Conservation (phyloP, 148 eudicot species). For the Euryodendron excelsum region DNA sequence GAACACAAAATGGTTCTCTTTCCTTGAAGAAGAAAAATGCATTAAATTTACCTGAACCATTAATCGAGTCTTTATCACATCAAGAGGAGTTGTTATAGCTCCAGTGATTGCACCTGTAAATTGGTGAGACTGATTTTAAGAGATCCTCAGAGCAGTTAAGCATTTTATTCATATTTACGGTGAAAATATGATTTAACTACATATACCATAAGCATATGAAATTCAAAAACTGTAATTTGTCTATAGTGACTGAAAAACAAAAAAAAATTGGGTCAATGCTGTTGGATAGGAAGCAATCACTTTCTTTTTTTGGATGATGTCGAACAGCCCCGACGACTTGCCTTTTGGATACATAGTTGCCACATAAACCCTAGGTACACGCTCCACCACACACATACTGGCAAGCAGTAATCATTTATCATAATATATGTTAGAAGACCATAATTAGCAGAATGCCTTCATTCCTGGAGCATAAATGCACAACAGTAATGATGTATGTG, state of each 20-base stretch:
- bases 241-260: background rate
- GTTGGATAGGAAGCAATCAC: background rate
- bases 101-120: conserved; percentile 80
- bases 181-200: background rate
- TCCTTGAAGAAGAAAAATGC: background rate
- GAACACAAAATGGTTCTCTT: background rate
- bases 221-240: background rate
- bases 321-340: background rate
- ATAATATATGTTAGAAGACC: too few relatives aligned
- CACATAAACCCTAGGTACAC: background rate
- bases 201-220: background rate
- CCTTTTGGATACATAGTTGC: background rate
- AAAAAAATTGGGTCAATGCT: background rate
- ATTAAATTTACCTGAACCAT: conserved; percentile 68
- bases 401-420: too few relatives aligned
- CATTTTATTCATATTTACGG: background rate
- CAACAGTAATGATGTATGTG: too few relatives aligned
- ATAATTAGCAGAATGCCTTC: too few relatives aligned
- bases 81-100: conserved; percentile 84
- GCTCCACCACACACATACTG: background rate
- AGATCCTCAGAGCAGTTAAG: background rate
- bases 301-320: background rate
- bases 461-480: too few relatives aligned
- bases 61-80: conserved; percentile 83
- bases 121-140: background rate